Evolutionary conservation across 768 basidiomycete species (phyloP).

Genomic region (Dioszegia hungarica): DNA sequence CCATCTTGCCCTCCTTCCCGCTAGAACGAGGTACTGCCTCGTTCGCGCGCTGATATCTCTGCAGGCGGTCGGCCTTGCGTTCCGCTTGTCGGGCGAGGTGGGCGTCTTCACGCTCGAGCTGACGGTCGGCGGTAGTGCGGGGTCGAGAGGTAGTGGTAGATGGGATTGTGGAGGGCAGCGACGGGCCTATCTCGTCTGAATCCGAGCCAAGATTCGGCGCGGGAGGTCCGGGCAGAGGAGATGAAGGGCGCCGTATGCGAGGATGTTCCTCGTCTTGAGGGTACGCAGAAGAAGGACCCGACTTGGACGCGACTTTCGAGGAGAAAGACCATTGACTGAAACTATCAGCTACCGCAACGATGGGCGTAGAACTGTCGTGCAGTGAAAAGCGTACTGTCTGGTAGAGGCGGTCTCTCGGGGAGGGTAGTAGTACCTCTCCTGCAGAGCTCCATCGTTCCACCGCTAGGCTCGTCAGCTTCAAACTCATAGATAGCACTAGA

Average conservation of each 20-base stretch:
- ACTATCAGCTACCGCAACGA: too few species aligned
- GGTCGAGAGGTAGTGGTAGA: too few species aligned
- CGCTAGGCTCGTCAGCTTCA: conserved; percentile 50
- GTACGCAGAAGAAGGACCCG: conserved; percentile 52
- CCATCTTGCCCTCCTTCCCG: conserved; percentile 76
- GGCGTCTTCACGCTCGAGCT: conserved; percentile 62
- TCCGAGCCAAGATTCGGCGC: background rate
- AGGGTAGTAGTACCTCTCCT: conserved; percentile 53
- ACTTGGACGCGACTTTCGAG: conserved; percentile 59
- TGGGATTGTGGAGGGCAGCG: conserved; percentile 34
- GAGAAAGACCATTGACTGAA: conserved; percentile 76
- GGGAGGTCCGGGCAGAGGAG: conserved; percentile 7
- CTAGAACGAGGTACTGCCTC: conserved; percentile 74
- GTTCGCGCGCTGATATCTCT: conserved; percentile 66
- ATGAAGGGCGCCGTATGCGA: conserved; percentile 17
- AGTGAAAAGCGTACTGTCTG: background rate
- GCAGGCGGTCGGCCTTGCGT: conserved; percentile 53
- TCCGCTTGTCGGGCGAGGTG: conserved; percentile 55
- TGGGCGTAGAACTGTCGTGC: background rate
- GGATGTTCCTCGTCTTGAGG: background rate
- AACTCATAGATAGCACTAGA: background rate
- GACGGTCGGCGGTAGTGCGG: conserved; percentile 50
- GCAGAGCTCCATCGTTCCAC: conserved; percentile 48
- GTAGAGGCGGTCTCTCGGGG: conserved; percentile 56
- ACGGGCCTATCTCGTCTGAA: conserved; percentile 26